phyloP scores from a whole-genome alignment of 306 rosid species.

The Myrica gale region DNA sequence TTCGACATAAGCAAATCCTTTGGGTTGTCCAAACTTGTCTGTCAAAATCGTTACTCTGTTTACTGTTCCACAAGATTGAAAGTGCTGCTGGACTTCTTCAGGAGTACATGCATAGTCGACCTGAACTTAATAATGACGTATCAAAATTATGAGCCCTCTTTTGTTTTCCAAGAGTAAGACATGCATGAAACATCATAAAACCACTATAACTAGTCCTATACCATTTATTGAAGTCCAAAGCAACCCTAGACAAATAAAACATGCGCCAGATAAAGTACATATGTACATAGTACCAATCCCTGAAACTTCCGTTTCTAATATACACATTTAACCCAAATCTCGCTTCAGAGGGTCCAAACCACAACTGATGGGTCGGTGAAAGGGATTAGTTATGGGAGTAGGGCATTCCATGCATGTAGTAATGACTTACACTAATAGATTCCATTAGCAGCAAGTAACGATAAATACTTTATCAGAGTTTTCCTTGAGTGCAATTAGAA shows the following conservation, averaged over 20 bases:
- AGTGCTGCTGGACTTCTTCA: constrained; percentile 99
- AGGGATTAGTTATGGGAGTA: background rate
- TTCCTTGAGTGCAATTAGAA: background rate
- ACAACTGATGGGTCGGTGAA: background rate
- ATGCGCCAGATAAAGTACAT: background rate
- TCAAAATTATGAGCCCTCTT: constrained; percentile 9
- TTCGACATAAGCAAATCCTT: constrained; percentile 98
- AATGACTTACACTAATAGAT: background rate
- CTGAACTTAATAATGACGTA: constrained; percentile 41
- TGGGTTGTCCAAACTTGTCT: constrained; percentile 98
- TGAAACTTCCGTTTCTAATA: background rate
- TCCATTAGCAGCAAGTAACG: background rate
- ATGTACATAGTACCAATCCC: background rate
- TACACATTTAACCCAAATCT: background rate
- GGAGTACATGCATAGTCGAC: constrained; percentile 98
- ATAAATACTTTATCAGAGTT: background rate
- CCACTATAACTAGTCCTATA: background rate
- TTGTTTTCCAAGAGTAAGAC: background rate
- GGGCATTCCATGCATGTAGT: background rate
- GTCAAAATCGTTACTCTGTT: constrained; percentile 98
- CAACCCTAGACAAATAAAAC: constrained; percentile 6
- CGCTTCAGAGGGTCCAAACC: background rate
- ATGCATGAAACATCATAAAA: constrained; percentile 2
- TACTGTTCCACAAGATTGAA: constrained; percentile 99
- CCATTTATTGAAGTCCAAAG: background rate